Evolutionary conservation across 306 rosid genomes (phyloP).

Genomic region (Cercis canadensis): DNA sequence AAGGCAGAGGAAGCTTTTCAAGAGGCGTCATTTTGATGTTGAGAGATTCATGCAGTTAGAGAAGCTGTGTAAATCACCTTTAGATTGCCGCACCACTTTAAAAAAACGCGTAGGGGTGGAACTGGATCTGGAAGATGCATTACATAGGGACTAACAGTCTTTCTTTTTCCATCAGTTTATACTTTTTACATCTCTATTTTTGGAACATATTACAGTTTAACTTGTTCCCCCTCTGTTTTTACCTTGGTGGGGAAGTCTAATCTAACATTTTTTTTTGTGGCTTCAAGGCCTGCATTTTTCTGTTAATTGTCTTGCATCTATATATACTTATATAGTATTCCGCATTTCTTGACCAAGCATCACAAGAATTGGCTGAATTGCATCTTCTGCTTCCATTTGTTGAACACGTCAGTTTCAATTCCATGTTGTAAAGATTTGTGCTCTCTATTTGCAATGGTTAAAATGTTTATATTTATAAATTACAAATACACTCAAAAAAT

Average conservation of each 20-base stretch:
- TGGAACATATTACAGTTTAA: conserved; percentile 26
- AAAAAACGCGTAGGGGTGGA: conserved; percentile 68
- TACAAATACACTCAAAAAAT: too few relatives aligned
- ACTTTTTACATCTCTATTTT: background rate
- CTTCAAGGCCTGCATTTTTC: conserved; percentile 27
- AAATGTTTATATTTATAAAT: too few relatives aligned
- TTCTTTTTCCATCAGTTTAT: background rate
- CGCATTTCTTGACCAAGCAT: background rate
- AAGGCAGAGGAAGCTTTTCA: conserved; percentile 81
- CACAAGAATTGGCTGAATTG: background rate
- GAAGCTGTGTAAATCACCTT: conserved; percentile 51
- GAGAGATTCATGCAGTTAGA: conserved; percentile 67
- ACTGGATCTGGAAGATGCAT: conserved; percentile 67
- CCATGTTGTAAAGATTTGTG: too few relatives aligned
- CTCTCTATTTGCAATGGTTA: too few relatives aligned
- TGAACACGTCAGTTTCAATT: background rate
- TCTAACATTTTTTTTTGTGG: conserved; percentile 34
- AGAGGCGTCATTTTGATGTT: conserved; percentile 66
- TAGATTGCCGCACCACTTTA: conserved; percentile 58
- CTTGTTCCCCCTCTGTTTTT: conserved; percentile 35
- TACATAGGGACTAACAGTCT: conserved; percentile 48
- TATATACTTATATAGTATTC: background rate
- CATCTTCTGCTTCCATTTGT: background rate
- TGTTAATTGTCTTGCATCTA: background rate
- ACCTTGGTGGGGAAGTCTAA: conserved; percentile 36